Evolutionary conservation across 192 early-diverging fungal species (phyloP), one percentile per base, ranked within the genome.

Genomic region (Dissophora ornata): DNA sequence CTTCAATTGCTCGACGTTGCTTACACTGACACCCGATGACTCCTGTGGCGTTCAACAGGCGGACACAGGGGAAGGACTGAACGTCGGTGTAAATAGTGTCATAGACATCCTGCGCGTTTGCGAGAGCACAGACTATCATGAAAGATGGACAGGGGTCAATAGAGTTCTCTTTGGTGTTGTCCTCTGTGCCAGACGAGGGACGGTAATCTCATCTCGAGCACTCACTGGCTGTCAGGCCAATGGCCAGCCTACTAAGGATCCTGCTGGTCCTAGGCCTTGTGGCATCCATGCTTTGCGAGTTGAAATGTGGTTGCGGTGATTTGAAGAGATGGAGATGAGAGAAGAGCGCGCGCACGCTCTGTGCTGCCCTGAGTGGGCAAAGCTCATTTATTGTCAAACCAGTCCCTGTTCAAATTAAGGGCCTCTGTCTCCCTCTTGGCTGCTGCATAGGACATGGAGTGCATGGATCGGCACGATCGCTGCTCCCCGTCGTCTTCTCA

Each of bases 21-120:
- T 60, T 83, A 88, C 90, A 68, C 63, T 87, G 85, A 57, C 90
- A 91, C 26, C 91, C 91, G 21, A 85, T 79, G 7, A 63, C 62
- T 21, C 83, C 84, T 16, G 84, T 82, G 4, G 85, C 81, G 60
- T 85, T 88, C 22, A 89, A 73, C 33, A 90, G 48, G 11, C 90
- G 81, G 18, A 87, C 71, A 65, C 90, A 89, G 1, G 87, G 85
- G 41, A 74, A 79, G 24, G 80, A 79, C n/a, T 57, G 56, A 33
- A 87, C 32, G 52, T 84, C 58, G 25, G 69, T 82, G 58, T 87
- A 87, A 25, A 87, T 50, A 28, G 38, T 28, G 41, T 75, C 71
- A 22, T 75, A 75, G 4, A 33, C 30, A 45, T 66, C 62, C 30
- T 74, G 62, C 11, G 71, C 63, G 4, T 13, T 52, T 25, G 32